These are phyloP conservation scores for Lolium rigidum DNA, from an alignment of 176 grass and related monocot genomes.

Conservation along the genomic window DNA sequence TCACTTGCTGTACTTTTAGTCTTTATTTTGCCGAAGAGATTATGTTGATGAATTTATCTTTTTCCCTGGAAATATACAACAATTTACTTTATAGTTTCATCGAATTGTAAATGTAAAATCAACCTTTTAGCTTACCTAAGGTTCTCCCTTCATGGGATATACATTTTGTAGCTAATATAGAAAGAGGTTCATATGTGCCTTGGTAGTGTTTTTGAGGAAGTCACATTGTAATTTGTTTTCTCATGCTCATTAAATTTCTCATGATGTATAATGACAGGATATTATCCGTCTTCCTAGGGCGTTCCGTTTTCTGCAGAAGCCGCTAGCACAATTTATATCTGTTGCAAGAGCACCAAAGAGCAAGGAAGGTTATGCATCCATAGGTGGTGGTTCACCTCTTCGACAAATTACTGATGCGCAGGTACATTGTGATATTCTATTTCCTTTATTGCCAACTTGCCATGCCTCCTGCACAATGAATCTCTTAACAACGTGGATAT, in stretches of 20 bases:
- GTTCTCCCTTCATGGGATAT: slow-evolving; percentile 13
- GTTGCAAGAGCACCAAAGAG: slow-evolving; percentile 94
- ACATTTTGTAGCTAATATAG: slow-evolving; percentile 24
- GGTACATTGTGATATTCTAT: slow-evolving; percentile 38
- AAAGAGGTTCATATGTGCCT: slow-evolving; percentile 8
- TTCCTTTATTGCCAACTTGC: slow-evolving; percentile 13
- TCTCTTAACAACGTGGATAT: slow-evolving; percentile 26
- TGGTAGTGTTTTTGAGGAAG: slow-evolving; percentile 18
- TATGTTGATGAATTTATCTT: neutral
- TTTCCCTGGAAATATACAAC: neutral
- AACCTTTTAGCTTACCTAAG: neutral
- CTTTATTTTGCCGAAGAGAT: slow-evolving; percentile 25
- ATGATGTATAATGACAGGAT: slow-evolving; percentile 68
- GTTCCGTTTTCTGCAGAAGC: slow-evolving; percentile 97
- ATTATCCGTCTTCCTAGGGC: slow-evolving; percentile 95
- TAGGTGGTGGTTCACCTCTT: slow-evolving; percentile 97
- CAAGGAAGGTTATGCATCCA: slow-evolving; percentile 99
- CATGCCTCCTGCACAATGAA: neutral
- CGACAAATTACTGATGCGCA: slow-evolving; percentile 96
- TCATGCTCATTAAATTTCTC: slow-evolving; percentile 23
- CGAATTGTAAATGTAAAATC: slow-evolving; percentile 16
- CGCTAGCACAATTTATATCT: slow-evolving; percentile 97
- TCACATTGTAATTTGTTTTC: slow-evolving; percentile 25
- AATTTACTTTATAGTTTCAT: neutral
- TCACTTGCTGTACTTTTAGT: slow-evolving; percentile 16